Evolutionary conservation across 2,329 filamentous ascomycete genomes (phyloP).

Genomic region (Colletotrichum horii): DNA sequence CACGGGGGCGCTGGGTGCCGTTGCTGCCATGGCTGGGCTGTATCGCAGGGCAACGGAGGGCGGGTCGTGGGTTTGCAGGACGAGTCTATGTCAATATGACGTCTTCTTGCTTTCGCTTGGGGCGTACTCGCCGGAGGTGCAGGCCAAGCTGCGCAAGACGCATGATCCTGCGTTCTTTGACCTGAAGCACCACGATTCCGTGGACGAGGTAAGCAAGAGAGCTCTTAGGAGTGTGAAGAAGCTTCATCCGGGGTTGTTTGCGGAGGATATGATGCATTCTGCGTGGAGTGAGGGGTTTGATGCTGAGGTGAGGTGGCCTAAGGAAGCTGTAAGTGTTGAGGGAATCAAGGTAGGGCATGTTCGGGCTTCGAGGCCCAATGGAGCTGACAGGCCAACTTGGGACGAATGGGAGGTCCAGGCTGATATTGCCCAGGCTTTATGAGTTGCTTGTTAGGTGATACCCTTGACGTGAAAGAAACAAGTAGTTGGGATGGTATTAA

Average conservation of each 20-base stretch:
- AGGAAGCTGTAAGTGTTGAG: slow-evolving; percentile 42
- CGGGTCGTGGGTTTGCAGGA: slow-evolving; percentile 38
- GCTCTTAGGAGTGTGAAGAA: slow-evolving; percentile 57
- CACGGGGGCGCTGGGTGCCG: slow-evolving; percentile 36
- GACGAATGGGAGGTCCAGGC: slow-evolving; percentile 53
- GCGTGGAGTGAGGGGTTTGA: slow-evolving; percentile 34
- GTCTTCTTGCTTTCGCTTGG: slow-evolving; percentile 43
- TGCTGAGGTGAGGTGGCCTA: slow-evolving; percentile 41
- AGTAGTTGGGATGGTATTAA: no score
- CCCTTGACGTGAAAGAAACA: no score
- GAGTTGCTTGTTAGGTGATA: background rate
- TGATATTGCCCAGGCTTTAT: slow-evolving; percentile 23
- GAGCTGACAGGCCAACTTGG: slow-evolving; percentile 59
- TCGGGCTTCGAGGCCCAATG: slow-evolving; percentile 43
- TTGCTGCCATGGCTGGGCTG: slow-evolving; percentile 36
- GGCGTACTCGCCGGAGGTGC: slow-evolving; percentile 50
- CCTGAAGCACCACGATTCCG: slow-evolving; percentile 60
- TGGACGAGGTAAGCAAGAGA: slow-evolving; percentile 61
- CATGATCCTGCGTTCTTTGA: slow-evolving; percentile 59
- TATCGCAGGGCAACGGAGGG: slow-evolving; percentile 35
- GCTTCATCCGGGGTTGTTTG: slow-evolving; percentile 35
- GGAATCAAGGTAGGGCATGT: slow-evolving; percentile 41
- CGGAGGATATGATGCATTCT: slow-evolving; percentile 31
- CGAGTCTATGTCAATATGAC: slow-evolving; percentile 40
- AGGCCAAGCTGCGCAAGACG: slow-evolving; percentile 49